Percentiles rank a stretch among this genome's conserved stretches.
Conservation (phyloP, 1,139 yeast genomes). For the Yamadazyma conglobata region DNA sequence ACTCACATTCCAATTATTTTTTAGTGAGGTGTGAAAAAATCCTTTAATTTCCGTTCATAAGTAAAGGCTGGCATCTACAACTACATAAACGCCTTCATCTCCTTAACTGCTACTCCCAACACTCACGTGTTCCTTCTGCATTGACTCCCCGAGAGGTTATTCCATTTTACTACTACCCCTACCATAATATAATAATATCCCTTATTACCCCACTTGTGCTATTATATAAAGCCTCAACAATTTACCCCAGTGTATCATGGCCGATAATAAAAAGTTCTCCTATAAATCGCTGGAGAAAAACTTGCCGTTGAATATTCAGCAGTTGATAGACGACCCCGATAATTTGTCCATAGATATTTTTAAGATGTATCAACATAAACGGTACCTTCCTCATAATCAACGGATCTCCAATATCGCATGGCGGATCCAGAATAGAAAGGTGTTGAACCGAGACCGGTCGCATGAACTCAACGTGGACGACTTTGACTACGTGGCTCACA, state of each 20-base stretch:
- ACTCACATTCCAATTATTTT: too few species aligned
- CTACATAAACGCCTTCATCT: too few species aligned
- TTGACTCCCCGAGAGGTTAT: too few species aligned
- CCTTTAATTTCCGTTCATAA: too few species aligned
- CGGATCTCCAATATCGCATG: constrained; percentile 46
- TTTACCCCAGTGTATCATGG: constrained; percentile 4
- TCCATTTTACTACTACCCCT: not conserved
- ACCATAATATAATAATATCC: not conserved
- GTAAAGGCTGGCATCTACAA: too few species aligned
- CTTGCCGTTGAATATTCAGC: constrained; percentile 11
- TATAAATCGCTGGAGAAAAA: constrained; percentile 15
- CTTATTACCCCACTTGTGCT: not conserved
- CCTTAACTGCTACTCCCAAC: too few species aligned
- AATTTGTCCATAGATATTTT: constrained; percentile 33
- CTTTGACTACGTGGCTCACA: constrained; percentile 48
- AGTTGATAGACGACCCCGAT: constrained; percentile 19
- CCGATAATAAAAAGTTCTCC: constrained; percentile 12
- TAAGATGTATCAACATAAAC: constrained; percentile 44
- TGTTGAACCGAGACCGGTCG: constrained; percentile 11
- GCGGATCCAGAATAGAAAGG: constrained; percentile 42
- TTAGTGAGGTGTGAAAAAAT: too few species aligned
- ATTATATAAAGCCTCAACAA: not conserved
- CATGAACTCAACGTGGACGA: constrained; percentile 35
- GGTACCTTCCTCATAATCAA: constrained; percentile 42
- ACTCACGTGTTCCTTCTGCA: too few species aligned